Evolutionary conservation across 495 filamentous ascomycete species (phyloP).

Genomic region (Podospora pseudocomata): DNA sequence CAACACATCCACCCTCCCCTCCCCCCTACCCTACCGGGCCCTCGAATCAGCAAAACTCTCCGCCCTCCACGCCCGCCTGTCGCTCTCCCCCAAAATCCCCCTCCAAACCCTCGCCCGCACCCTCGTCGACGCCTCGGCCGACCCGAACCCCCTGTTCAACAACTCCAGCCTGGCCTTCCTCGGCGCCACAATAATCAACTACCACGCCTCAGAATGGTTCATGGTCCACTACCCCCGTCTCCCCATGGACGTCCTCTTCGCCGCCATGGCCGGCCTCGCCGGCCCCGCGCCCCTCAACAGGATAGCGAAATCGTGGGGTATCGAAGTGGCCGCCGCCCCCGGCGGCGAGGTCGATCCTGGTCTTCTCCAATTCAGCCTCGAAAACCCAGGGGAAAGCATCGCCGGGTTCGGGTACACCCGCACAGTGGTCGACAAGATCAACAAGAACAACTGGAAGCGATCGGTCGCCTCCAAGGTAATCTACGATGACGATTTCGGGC

Average conservation of each 20-base stretch:
- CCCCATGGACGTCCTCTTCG: constrained; percentile 74
- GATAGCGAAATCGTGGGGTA: constrained; percentile 80
- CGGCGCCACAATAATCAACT: constrained; percentile 75
- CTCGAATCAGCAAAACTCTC: constrained; percentile 81
- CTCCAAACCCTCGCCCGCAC: constrained; percentile 80
- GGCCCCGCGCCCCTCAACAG: constrained; percentile 65
- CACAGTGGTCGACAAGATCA: constrained; percentile 33
- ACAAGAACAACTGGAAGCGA: constrained; percentile 59
- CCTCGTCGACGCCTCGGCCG: constrained; percentile 79
- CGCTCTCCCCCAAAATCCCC: constrained; percentile 75
- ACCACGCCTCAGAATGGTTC: constrained; percentile 84
- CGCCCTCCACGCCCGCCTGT: constrained; percentile 87
- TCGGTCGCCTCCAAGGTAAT: constrained; percentile 67
- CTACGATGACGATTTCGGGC: constrained; percentile 77
- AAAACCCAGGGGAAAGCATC: constrained; percentile 55
- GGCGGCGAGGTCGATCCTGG: constrained; percentile 92
- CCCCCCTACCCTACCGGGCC: constrained; percentile 66
- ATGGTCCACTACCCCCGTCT: constrained; percentile 84
- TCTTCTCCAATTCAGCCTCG: constrained; percentile 72
- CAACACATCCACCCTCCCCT: constrained; percentile 42
- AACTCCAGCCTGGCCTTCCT: constrained; percentile 70
- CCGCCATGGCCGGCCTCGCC: constrained; percentile 77
- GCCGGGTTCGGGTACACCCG: constrained; percentile 40
- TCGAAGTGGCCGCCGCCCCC: constrained; percentile 76
- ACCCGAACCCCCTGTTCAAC: constrained; percentile 57